Percentiles rank a stretch among this genome's conserved stretches.
phyloP scores from a whole-genome alignment of 139 green algal species.

The Nannochloris sp. region DNA sequence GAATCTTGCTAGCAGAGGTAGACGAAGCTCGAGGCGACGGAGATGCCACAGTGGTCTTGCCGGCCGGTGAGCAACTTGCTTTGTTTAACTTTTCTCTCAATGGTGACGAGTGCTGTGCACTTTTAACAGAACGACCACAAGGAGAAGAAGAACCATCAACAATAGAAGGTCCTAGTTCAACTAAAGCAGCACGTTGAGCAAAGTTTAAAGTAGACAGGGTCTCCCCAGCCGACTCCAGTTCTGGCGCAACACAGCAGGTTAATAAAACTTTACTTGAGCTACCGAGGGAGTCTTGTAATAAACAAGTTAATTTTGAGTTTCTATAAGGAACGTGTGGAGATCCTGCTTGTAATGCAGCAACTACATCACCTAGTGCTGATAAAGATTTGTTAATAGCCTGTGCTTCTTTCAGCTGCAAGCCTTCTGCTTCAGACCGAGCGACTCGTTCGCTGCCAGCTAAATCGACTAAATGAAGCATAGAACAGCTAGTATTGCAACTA shows the following conservation, averaged over 20 bases:
- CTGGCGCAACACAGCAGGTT: conserved; percentile 53
- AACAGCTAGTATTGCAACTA: not conserved
- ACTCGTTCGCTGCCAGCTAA: conserved; percentile 61
- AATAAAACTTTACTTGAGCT: conserved; percentile 50
- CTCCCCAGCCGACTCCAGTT: conserved; percentile 34
- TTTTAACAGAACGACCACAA: too few relatives aligned
- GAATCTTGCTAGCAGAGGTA: not conserved
- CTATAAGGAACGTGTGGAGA: conserved; percentile 81
- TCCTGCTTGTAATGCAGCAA: conserved; percentile 32
- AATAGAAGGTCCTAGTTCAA: not conserved
- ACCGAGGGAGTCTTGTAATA: conserved; percentile 31
- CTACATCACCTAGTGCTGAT: conserved; percentile 62
- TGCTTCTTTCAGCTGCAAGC: conserved; percentile 58
- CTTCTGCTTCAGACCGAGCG: conserved; percentile 31
- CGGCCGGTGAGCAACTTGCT: too few relatives aligned
- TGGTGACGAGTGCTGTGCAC: too few relatives aligned
- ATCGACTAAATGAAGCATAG: conserved; percentile 68
- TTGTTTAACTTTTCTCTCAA: not conserved
- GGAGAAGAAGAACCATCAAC: too few relatives aligned
- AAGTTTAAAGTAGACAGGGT: conserved; percentile 67
- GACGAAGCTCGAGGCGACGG: too few relatives aligned
- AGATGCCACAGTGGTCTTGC: too few relatives aligned
- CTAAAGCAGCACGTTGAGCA: conserved; percentile 36
- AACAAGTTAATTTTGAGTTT: conserved; percentile 89
- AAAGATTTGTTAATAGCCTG: conserved; percentile 83